These are phyloP conservation scores for Pyrrhoderma noxium DNA, from an alignment of 1,284 basidiomycete genomes.

Conservation along the genomic window DNA sequence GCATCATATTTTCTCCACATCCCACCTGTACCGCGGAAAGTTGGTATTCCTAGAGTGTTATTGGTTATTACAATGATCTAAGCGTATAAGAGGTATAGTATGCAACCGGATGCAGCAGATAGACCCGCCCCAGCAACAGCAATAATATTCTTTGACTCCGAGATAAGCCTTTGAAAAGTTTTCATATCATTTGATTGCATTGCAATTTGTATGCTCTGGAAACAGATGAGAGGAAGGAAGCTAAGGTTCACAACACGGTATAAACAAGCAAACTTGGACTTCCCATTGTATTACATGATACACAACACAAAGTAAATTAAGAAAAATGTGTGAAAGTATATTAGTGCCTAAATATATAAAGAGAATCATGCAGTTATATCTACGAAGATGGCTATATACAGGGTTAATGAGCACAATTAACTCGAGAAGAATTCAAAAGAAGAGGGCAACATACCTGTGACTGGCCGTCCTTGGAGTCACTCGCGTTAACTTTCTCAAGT, in stretches of 20 bases:
- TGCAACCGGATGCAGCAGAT: conserved; percentile 47
- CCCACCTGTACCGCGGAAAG: conserved; percentile 54
- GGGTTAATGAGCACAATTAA: too few species aligned
- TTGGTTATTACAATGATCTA: neutral
- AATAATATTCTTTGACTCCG: conserved; percentile 39
- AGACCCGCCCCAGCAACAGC: conserved; percentile 54
- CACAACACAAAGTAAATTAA: too few species aligned
- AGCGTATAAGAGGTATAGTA: neutral
- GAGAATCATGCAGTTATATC: too few species aligned
- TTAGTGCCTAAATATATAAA: too few species aligned
- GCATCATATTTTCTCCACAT: conserved; percentile 55
- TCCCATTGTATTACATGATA: too few species aligned
- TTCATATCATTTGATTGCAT: conserved; percentile 23
- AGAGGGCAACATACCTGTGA: too few species aligned
- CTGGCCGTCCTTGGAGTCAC: neutral
- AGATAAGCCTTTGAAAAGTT: conserved; percentile 27
- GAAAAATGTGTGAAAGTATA: too few species aligned
- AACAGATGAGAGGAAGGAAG: neutral
- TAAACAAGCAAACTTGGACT: too few species aligned
- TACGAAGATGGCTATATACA: too few species aligned
- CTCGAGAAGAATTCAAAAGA: too few species aligned
- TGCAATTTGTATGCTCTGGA: neutral
- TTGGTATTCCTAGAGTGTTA: conserved; percentile 45
- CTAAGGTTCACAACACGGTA: too few species aligned
- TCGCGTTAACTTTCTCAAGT: neutral